Base-by-base conservation (phyloP, 495 filamentous ascomycete genomes). In the Bryoglossum gracile region DNA sequence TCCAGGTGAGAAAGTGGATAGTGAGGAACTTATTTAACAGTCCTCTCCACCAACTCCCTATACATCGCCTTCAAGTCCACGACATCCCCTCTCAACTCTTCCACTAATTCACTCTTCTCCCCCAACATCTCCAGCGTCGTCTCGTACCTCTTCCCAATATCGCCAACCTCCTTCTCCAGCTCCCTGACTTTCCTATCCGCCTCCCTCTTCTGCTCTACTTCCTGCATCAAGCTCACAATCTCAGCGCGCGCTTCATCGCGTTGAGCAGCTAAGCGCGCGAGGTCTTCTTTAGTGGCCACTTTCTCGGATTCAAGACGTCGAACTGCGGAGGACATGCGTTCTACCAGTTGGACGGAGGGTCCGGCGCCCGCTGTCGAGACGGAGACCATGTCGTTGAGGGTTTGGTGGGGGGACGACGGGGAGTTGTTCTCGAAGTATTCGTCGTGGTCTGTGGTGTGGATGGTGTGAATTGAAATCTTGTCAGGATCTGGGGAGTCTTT, bases 21-120 rank as follows among this genome's bases (percentile, higher is more conserved):
- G n/a, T n/a, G n/a, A n/a, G n/a, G n/a, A n/a, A n/a, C 14, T 76
- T 63, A 84, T 65, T 76, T 78, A 69, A 89, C 82, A 28, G 86
- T 94, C 62, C 80, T 80, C 66, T 92, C 86, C 33, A 94, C 84
- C 65, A 98, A 65, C 60, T 96, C 91, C 58, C 89, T 77, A 68
- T 95, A 95, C 72, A 98, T 91, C 50, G 82, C 80, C 72, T 98
- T 98, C 60, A 97, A 71, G 73, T 97, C 92, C 42, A 77, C 72
- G 45, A 97, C 84, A 73, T 97, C 92, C 26, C 83, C 82, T 63
- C 78, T 76, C 43, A 99, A 69, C 72, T 97, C 91, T 54, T 95
- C 87, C 11, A 94, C 89, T 62, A 81, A 66, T 73, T 97, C 92
- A 61, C 86, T 94, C 80, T 94, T 95, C 76, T 98, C 92, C 9